Conservation (phyloP, 1,284 basidiomycete genomes). For the Ustilago lituana region DNA sequence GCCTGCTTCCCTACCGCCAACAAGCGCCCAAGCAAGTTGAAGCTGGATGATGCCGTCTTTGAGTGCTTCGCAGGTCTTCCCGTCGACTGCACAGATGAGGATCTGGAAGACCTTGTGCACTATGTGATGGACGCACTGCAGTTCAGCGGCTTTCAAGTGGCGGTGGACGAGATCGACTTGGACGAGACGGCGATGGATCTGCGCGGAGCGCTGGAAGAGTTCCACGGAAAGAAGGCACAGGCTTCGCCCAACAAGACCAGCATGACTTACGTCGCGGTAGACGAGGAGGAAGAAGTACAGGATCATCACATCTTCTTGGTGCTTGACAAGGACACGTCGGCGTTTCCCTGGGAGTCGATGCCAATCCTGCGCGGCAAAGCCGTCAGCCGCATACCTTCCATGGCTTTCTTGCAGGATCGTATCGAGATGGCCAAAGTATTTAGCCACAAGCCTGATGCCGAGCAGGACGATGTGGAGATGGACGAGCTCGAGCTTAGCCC, state of each 20-base stretch:
- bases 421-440: slow-evolving; percentile 48
- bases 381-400: slow-evolving; percentile 87
- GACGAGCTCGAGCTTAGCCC: slow-evolving; percentile 30
- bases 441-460: slow-evolving; percentile 1
- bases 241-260: slow-evolving; percentile 35
- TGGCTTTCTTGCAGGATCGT: slow-evolving; percentile 87
- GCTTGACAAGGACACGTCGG: slow-evolving; percentile 88
- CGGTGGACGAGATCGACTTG: slow-evolving; percentile 90
- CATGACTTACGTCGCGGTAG: slow-evolving; percentile 29
- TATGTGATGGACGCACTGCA: slow-evolving; percentile 94
- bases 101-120: slow-evolving; percentile 92
- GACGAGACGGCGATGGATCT: slow-evolving; percentile 75
- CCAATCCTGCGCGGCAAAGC: slow-evolving; percentile 84
- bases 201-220: slow-evolving; percentile 57
- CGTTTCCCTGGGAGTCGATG: slow-evolving; percentile 95
- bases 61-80: slow-evolving; percentile 85
- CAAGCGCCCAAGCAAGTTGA: slow-evolving; percentile 69
- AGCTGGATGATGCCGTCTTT: slow-evolving; percentile 77
- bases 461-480: slow-evolving; percentile 14
- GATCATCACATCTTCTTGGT: slow-evolving; percentile 89
- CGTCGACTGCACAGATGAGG: slow-evolving; percentile 82
- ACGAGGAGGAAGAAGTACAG: slow-evolving; percentile 67
- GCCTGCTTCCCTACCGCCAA: slow-evolving; percentile 71
- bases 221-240: slow-evolving; percentile 37
- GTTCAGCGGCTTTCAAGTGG: slow-evolving; percentile 87